phyloP scores from a whole-genome alignment of 2,329 filamentous ascomycete species.

The Monilinia aucupariae region DNA sequence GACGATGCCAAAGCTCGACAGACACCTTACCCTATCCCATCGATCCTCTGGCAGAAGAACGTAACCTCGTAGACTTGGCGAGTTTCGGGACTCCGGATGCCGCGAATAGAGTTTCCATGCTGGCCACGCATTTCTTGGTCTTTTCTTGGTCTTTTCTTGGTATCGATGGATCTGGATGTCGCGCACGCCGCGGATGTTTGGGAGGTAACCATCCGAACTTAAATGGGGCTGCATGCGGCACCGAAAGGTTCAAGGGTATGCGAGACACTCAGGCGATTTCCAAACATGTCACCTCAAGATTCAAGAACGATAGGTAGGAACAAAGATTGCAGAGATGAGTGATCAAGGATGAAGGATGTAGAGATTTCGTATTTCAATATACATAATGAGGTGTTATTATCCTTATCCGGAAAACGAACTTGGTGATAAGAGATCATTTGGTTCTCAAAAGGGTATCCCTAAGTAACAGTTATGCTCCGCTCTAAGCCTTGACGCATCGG shows the following conservation, averaged over 20 bases:
- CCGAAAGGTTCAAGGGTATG: too few species aligned
- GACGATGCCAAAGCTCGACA: too few species aligned
- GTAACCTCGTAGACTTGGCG: too few species aligned
- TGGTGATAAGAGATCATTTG: neutral
- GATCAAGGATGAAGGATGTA: neutral
- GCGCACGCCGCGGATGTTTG: neutral
- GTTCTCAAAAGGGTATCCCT: slow-evolving; percentile 5
- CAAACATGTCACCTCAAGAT: neutral
- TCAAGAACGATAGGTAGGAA: too few species aligned
- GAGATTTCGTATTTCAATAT: neutral
- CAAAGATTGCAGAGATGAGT: too few species aligned
- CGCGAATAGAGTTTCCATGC: neutral
- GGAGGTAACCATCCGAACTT: neutral
- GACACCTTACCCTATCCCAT: too few species aligned
- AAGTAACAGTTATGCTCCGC: slow-evolving; percentile 7
- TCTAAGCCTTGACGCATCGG: slow-evolving; percentile 5
- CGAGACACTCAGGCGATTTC: neutral
- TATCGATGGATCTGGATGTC: neutral
- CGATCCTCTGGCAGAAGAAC: too few species aligned
- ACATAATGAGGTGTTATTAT: neutral
- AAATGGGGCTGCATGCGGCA: neutral
- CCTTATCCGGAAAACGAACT: slow-evolving; percentile 1
- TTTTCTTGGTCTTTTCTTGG: neutral
- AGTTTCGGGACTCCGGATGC: too few species aligned
- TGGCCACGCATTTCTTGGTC: neutral